Conservation (phyloP, 176 grass and related monocot species). For the Triticum urartu region DNA sequence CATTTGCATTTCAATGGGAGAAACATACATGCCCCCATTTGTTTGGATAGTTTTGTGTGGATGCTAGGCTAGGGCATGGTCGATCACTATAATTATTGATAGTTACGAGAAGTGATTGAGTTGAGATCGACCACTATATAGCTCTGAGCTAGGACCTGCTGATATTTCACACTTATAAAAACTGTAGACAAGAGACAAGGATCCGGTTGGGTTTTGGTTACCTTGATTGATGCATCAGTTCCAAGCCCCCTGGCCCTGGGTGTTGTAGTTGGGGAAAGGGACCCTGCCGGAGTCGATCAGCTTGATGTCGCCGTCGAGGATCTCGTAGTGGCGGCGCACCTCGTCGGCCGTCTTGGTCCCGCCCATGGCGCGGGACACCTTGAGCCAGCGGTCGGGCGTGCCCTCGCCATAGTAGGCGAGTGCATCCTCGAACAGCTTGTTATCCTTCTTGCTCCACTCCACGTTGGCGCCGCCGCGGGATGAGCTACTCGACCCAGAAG, state of each 20-base stretch:
- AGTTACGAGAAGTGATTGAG: no score
- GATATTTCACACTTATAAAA: not conserved
- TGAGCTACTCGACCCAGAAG: constrained; percentile 40
- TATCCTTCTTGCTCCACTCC: constrained; percentile 64
- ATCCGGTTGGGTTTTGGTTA: not conserved
- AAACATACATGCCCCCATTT: not conserved
- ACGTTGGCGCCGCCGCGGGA: constrained; percentile 14
- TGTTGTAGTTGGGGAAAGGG: constrained; percentile 67
- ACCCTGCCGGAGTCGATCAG: constrained; percentile 55
- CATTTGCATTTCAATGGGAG: not conserved
- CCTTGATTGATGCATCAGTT: constrained; percentile 34
- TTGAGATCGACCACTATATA: not conserved
- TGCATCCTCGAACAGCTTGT: constrained; percentile 86
- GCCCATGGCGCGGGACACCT: constrained; percentile 73
- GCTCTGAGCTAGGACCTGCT: not conserved
- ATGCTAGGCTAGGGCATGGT: not conserved
- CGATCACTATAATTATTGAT: not conserved
- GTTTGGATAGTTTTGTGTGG: not conserved
- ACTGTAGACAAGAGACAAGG: not conserved
- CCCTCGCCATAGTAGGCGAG: constrained; percentile 70
- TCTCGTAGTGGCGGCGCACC: constrained; percentile 71
- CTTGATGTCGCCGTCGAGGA: constrained; percentile 53
- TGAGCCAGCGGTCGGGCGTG: constrained; percentile 83
- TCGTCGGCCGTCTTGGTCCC: constrained; percentile 75
- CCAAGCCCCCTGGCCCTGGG: constrained; percentile 41